A percentile compares a stretch with the other conserved stretches of the same genome.
These are phyloP conservation scores for Gnomoniopsis smithogilvyi DNA, from an alignment of 2,329 filamentous ascomycete species.

Conservation along the genomic window DNA sequence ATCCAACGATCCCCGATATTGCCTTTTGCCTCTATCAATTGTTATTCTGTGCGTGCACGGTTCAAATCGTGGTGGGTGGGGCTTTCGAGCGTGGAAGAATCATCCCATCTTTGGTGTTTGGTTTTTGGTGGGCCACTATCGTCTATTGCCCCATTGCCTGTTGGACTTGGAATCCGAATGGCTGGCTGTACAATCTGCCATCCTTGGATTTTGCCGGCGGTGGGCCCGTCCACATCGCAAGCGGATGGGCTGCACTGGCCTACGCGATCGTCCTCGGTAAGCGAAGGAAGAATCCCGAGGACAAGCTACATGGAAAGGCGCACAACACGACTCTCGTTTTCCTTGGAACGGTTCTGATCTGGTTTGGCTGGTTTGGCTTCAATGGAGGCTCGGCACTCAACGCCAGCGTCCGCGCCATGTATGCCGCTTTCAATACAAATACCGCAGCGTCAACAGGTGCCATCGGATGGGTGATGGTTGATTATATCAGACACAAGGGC, in stretches of 20 bases:
- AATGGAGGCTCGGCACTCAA: slow-evolving; percentile 51
- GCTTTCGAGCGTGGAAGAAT: slow-evolving; percentile 59
- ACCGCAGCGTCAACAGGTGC: slow-evolving; percentile 52
- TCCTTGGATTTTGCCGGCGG: slow-evolving; percentile 60
- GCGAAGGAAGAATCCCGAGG: slow-evolving; percentile 44
- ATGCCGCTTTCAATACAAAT: slow-evolving; percentile 58
- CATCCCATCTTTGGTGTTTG: slow-evolving; percentile 39
- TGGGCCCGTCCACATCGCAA: slow-evolving; percentile 63
- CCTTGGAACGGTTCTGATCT: slow-evolving; percentile 62
- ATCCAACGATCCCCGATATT: slow-evolving; percentile 57
- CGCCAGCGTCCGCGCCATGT: slow-evolving; percentile 48
- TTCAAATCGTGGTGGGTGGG: slow-evolving; percentile 63
- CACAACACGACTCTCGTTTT: slow-evolving; percentile 64
- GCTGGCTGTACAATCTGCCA: slow-evolving; percentile 61
- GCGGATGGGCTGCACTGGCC: slow-evolving; percentile 60
- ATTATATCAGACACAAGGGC: slow-evolving; percentile 42
- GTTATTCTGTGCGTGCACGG: slow-evolving; percentile 58
- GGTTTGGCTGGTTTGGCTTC: slow-evolving; percentile 59
- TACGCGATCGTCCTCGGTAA: slow-evolving; percentile 63
- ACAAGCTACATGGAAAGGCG: slow-evolving; percentile 49
- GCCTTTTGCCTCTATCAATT: slow-evolving; percentile 65
- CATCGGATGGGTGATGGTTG: slow-evolving; percentile 50
- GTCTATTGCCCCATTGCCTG: slow-evolving; percentile 63
- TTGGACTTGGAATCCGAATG: slow-evolving; percentile 66
- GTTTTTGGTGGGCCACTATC: slow-evolving; percentile 61